Base-by-base conservation (phyloP, 106 monocot species). In the Dactylorhiza incarnata region DNA sequence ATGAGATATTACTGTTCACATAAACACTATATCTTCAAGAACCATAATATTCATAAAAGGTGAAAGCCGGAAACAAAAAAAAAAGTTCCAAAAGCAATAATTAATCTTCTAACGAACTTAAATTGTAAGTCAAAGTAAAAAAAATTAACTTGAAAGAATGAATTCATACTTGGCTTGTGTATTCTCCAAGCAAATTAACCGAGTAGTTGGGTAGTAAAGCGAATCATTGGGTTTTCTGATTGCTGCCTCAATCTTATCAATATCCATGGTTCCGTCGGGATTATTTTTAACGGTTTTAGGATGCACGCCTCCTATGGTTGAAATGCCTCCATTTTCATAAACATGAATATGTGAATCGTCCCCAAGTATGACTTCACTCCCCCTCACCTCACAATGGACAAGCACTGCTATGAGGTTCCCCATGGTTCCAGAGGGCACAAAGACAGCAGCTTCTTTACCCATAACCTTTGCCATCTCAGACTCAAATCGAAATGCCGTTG, bases 361-460 rank as follows among this genome's bases (percentile, higher is more conserved):
- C 11, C 97, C 97, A 50, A 94, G 87, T 72, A 97, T 89, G 72
- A 90, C 88, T 75, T 99, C 94, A 73, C 99, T 99, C 23, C 94
- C 99, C 8, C 99, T 78, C n/a, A 88, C 73, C 65, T 99, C 99
- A 71, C 99, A 99, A 74, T 99, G 99, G 5, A 92, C 91, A 44
- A 99, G 86, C 9, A 99, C 88, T 2, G 94, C 88, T 45, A 99
- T 94, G 62, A 99, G 91, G 68, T 99, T 99, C 8, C 78, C 92
- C 99, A 99, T 99, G 58, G 95, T 96, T 65, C 99, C 99, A 11
- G 94, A 99, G 15, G 99, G 94, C 24, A 94, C 99, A 51, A 99
- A 99, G 44, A 99, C 78, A 3, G 91, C 91, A 0, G 99, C 91
- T 62, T 93, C 92, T 78, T 93, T 93, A 20, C 89, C 83, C 79